These are phyloP conservation scores for Nicotiana attenuata DNA, from an alignment of 257 asterid genomes.

Conservation along the genomic window DNA sequence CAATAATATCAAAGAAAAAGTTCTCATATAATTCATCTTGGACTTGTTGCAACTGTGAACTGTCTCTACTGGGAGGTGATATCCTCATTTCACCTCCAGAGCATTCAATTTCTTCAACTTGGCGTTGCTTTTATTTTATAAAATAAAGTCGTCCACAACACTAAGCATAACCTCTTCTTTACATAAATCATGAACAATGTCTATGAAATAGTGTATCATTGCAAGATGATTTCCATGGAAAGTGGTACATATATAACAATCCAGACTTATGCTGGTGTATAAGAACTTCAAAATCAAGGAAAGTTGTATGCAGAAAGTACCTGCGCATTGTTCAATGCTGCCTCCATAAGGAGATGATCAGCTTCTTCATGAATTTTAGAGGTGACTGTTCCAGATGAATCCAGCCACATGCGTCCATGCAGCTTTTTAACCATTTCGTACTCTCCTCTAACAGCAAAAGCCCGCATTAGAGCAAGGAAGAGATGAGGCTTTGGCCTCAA, in stretches of 20 bases:
- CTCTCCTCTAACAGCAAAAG: conserved; percentile 60
- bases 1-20: background rate
- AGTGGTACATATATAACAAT: background rate
- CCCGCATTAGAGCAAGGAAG: conserved; percentile 64
- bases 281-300: conserved; percentile 4
- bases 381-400: conserved; percentile 57
- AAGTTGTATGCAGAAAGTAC: conserved; percentile 21
- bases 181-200: background rate
- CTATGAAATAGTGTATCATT: background rate
- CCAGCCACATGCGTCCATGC: conserved; percentile 62
- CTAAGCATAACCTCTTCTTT: background rate
- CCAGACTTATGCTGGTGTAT: background rate
- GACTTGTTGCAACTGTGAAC: background rate
- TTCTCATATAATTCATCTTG: background rate
- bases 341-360: conserved; percentile 70
- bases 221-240: background rate
- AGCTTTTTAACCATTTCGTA: conserved; percentile 41
- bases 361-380: conserved; percentile 43
- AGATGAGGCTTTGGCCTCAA: conserved; percentile 72
- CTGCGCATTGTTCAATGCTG: conserved; percentile 69
- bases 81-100: background rate
- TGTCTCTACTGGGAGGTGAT: background rate
- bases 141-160: background rate
- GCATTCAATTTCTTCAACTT: background rate
- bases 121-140: background rate